Evolutionary conservation across 1,284 basidiomycete species (phyloP), one percentile per base, ranked within the genome.

Genomic region (Ganoderma sinense): DNA sequence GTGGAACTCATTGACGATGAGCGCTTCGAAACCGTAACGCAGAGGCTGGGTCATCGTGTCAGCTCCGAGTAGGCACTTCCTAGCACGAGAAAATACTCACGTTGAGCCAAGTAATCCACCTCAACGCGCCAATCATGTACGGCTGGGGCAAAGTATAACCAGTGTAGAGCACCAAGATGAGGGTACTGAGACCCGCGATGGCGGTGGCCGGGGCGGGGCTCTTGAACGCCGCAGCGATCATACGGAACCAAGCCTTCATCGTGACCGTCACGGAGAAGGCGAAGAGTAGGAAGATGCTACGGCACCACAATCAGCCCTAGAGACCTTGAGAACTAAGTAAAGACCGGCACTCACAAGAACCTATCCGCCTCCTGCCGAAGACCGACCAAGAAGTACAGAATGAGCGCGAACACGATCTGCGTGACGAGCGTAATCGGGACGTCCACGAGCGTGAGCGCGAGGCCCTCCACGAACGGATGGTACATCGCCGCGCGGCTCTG

Each of bases 371-470:
- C 82, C 58, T 80, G 74, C 69, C 88, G 86, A 7, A 94, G 80
- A 8, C 87, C 86, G 45, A 88, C 86, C 79, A 93, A 83, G 78
- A 91, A 93, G 78, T 93, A 94, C 23, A 93, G 74, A 39, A 92
- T 81, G 67, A 92, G 78, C 41, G 78, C 76, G 77, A 90, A 92
- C 16, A 87, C 69, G 40, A 85, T 65, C 31, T 85, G 77, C 10
- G 85, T 90, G 39, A 84, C 51, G 69, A 91, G 80, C 2, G 89
- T 86, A 73, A 93, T 88, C 0, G 92, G 92, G 33, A 92, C 78
- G 75, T 94, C 92, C 33, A 93, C 91, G 48, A 94, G 78, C 0
- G 91, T 92, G 62, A 92, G 83, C 16, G 93, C 92, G 43, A 93
- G 77, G 0, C 89, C 85, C 73, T 91, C 90, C 33, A 90, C 82